These are phyloP conservation scores for Ascochyta koolunga DNA, from an alignment of 2,329 filamentous ascomycete genomes.

Conservation along the genomic window DNA sequence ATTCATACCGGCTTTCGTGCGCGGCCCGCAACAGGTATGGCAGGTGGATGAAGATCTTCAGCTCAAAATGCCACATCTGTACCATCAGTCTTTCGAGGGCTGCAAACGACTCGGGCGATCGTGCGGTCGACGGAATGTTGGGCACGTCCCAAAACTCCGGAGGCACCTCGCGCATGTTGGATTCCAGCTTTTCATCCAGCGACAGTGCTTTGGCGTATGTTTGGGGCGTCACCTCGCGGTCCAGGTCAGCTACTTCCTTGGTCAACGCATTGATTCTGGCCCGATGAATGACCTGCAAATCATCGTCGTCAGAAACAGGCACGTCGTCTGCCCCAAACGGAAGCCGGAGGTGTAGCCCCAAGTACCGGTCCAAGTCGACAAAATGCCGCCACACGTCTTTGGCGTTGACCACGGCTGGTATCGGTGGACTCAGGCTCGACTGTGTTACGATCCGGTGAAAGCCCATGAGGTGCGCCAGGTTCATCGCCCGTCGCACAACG, in stretches of 20 bases:
- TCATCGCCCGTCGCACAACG: slow-evolving; percentile 40
- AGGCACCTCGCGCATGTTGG: slow-evolving; percentile 35
- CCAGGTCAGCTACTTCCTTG: slow-evolving; percentile 36
- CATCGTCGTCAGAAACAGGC: slow-evolving; percentile 26
- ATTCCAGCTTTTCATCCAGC: slow-evolving; percentile 42
- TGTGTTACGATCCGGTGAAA: slow-evolving; percentile 44
- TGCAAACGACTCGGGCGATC: slow-evolving; percentile 35
- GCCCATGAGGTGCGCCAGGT: slow-evolving; percentile 45
- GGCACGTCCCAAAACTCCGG: slow-evolving; percentile 47
- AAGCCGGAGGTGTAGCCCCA: slow-evolving; percentile 44
- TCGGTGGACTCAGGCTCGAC: slow-evolving; percentile 23
- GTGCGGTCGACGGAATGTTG: slow-evolving; percentile 42
- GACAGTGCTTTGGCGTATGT: slow-evolving; percentile 40
- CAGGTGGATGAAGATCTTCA: slow-evolving; percentile 45
- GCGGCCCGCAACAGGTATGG: slow-evolving; percentile 42
- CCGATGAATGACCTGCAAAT: slow-evolving; percentile 30
- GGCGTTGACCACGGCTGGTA: slow-evolving; percentile 35
- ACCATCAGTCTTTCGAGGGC: slow-evolving; percentile 40
- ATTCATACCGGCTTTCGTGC: slow-evolving; percentile 42
- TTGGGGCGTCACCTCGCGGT: slow-evolving; percentile 38
- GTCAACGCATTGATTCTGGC: slow-evolving; percentile 31
- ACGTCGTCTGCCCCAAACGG: slow-evolving; percentile 45
- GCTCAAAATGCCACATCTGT: slow-evolving; percentile 46
- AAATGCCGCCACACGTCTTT: slow-evolving; percentile 39
- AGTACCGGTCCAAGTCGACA: slow-evolving; percentile 40